Evolutionary conservation across 176 grass and related monocot genomes (phyloP), one percentile per base, ranked within the genome.

Genomic region (Juncus inflexus): DNA sequence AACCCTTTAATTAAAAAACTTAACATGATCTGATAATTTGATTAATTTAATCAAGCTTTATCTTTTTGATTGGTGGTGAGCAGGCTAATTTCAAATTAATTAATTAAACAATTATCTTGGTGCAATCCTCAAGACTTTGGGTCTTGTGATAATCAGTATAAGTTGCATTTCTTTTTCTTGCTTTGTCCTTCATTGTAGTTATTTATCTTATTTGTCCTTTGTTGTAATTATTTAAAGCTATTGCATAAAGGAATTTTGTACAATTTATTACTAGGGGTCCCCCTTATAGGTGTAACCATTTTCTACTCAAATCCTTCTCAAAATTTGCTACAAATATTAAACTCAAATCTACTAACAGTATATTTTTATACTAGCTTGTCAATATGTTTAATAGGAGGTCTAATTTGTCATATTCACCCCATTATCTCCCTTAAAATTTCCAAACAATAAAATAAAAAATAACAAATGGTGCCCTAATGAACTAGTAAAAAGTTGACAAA

Each of bases 41-140:
- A 2, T 70, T 71, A 36, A 6, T 71, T 70, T 58, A 71, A 71
- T 71, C 3, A 2, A 58, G 12, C 67, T 71, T 71, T 71, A 47
- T 71, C 39, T 55, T 71, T 71, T 71, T 59, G 50, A 71, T 71
- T 71, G 57, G 67, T 71, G 68, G 43, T 60, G 12, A 71, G 66
- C 37, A 59, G 35, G 54, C 54, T 71, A 59, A 71, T 71, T 71
- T 28, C 52, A 45, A 71, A 65, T 47, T 71, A 55, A 28, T 13
- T 56, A 57, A 58, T 49, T 55, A 55, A 69, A 43, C 39, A 58
- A 60, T 45, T 58, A 13, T 71, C 52, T 71, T 71, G 68, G 68
- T 58, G 14, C 54, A 3, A 47, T 52, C 12, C 43, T 59, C 68
- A 59, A 71, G 14, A 60, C 68, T 36, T 71, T 43, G 54, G 65